Conservation (phyloP, 2,329 filamentous ascomycete species). For the Hortaea werneckii region DNA sequence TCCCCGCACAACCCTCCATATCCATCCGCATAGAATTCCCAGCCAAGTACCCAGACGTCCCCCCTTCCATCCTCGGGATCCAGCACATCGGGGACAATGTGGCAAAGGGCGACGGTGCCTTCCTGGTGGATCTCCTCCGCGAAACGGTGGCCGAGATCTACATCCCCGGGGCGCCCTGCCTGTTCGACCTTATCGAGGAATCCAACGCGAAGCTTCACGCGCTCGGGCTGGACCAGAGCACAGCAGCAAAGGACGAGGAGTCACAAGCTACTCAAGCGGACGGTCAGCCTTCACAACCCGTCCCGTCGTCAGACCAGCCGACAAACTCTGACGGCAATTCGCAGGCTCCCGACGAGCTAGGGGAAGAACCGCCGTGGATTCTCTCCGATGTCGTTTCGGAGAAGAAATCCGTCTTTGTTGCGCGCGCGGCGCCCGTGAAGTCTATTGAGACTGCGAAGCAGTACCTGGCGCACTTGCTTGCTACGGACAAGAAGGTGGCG, state of each 20-base stretch:
- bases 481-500: conserved; percentile 75
- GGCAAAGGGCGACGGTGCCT: conserved; percentile 58
- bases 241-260: conserved; percentile 12
- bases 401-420: conserved; percentile 81
- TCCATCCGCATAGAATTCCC: conserved; percentile 57
- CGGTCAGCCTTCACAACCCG: conserved; percentile 14
- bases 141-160: conserved; percentile 59
- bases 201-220: conserved; percentile 24
- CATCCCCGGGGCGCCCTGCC: conserved; percentile 64
- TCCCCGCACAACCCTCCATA: conserved; percentile 52
- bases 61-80: conserved; percentile 65
- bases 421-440: conserved; percentile 59
- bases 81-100: conserved; percentile 63
- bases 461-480: conserved; percentile 65
- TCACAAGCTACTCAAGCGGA: conserved; percentile 21
- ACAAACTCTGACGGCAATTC: conserved; percentile 19
- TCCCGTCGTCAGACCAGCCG: background rate
- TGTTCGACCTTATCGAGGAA: conserved; percentile 81
- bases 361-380: conserved; percentile 52
- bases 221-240: conserved; percentile 16
- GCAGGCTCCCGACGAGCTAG: conserved; percentile 27
- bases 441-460: conserved; percentile 60
- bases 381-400: conserved; percentile 65
- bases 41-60: conserved; percentile 59
- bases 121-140: conserved; percentile 59